Conservation (phyloP, 2,329 filamentous ascomycete species). For the Mycosphaerella sp. region DNA sequence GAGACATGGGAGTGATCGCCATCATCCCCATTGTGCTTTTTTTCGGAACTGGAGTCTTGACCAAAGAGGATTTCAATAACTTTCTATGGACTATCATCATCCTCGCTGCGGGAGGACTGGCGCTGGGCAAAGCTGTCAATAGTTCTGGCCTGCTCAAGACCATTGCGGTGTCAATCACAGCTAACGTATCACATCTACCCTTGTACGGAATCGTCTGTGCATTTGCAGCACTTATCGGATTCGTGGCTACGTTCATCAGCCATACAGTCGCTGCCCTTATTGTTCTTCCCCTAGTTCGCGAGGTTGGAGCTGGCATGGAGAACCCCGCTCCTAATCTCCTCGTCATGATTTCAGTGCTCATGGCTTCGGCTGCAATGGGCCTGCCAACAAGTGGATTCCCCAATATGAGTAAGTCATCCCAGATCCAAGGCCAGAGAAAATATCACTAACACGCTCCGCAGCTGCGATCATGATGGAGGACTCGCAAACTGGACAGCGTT, state of each 20-base stretch:
- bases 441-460: conserved; percentile 35
- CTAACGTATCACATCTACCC: conserved; percentile 66
- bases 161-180: conserved; percentile 71
- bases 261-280: conserved; percentile 96
- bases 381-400: conserved; percentile 94
- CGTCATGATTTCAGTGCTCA: conserved; percentile 90
- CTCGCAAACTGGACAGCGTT: conserved; percentile 78
- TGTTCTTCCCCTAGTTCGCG: conserved; percentile 80
- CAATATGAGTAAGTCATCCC: conserved; percentile 83
- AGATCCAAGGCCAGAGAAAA: not conserved
- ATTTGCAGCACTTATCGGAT: conserved; percentile 75
- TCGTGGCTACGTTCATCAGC: conserved; percentile 95
- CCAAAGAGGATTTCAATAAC: conserved; percentile 99
- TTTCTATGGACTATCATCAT: conserved; percentile 99
- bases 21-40: conserved; percentile 94
- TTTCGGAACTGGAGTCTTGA: conserved; percentile 92
- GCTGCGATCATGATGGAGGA: conserved; percentile 99
- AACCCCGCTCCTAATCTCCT: conserved; percentile 88
- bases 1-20: conserved; percentile 97
- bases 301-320: conserved; percentile 78
- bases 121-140: conserved; percentile 88
- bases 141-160: conserved; percentile 88
- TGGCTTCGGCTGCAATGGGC: conserved; percentile 98
- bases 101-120: conserved; percentile 85
- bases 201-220: conserved; percentile 82